phyloP scores from a whole-genome alignment of 768 basidiomycete genomes.

The Suillus subalutaceus region DNA sequence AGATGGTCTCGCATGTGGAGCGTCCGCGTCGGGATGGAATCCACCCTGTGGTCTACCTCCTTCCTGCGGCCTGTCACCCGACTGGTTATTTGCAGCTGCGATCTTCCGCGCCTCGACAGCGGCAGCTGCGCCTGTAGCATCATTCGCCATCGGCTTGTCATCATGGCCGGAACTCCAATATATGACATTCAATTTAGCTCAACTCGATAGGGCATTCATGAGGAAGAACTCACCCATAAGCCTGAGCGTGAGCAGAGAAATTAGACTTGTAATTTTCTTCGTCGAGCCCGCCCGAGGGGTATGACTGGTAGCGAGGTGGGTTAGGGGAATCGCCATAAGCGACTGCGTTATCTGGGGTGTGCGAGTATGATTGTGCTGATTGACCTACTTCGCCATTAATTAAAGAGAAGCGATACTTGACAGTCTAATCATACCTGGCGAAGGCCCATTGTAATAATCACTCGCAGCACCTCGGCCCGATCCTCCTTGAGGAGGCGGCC shows the following conservation, averaged over 20 bases:
- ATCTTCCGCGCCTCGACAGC: too few species aligned
- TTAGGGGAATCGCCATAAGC: conserved; percentile 18
- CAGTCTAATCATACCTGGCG: conserved; percentile 2
- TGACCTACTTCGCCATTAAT: conserved; percentile 13
- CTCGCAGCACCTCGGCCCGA: conserved; percentile 6
- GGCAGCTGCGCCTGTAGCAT: conserved; percentile 32
- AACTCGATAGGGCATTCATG: background rate
- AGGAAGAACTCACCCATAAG: conserved; percentile 30
- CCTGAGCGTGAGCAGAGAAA: conserved; percentile 31
- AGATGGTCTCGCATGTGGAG: conserved; percentile 5
- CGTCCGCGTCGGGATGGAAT: too few species aligned
- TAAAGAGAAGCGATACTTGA: background rate
- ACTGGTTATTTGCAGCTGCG: too few species aligned
- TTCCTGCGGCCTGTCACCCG: too few species aligned
- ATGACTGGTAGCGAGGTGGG: conserved; percentile 14
- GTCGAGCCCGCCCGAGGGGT: conserved; percentile 4
- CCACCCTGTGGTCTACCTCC: too few species aligned
- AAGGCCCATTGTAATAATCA: conserved; percentile 9
- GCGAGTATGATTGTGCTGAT: conserved; percentile 21
- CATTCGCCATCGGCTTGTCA: conserved; percentile 28
- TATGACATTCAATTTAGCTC: background rate
- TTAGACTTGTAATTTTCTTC: conserved; percentile 23
- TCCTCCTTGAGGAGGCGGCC: conserved; percentile 1
- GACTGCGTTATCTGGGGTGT: conserved; percentile 21
- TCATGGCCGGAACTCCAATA: background rate